Percentiles rank a stretch among this genome's conserved stretches.
phyloP scores from a whole-genome alignment of 208 protist species.

The Wallacemonas rigidus region DNA sequence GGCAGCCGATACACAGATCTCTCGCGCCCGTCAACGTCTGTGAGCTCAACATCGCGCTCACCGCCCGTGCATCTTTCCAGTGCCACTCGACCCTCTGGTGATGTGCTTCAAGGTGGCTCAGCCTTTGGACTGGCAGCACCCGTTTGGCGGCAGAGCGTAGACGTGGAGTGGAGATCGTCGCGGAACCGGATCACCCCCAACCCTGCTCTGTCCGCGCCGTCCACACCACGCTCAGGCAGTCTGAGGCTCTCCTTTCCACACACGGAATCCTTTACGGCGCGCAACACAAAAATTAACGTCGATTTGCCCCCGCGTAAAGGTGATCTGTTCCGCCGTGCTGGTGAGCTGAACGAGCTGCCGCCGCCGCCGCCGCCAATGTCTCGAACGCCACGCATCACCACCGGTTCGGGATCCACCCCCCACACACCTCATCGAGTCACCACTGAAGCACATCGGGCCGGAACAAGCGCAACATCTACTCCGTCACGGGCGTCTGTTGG shows the following conservation, averaged over 20 bases:
- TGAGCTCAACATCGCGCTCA: constrained; percentile 2
- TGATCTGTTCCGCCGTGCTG: constrained; percentile 15
- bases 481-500: too few species aligned
- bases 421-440: too few species aligned
- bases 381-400: background rate
- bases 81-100: background rate
- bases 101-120: constrained; percentile 11
- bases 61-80: background rate
- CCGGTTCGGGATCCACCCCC: background rate
- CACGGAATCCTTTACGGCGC: background rate
- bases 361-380: background rate
- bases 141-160: background rate
- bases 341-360: constrained; percentile 3
- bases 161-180: background rate
- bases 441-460: too few species aligned
- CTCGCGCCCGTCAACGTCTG: background rate
- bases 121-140: constrained; percentile 3
- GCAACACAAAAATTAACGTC: background rate
- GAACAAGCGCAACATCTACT: too few species aligned
- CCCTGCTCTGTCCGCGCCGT: constrained; percentile 8
- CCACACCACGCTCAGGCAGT: constrained; percentile 8
- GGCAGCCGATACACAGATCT: constrained; percentile 10
- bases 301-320: constrained; percentile 8
- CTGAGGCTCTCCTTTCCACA: constrained; percentile 11
- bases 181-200: constrained; percentile 5